Evolutionary conservation across 805 yeast genomes (phyloP).

Genomic region (Middelhovenomyces tepae): DNA sequence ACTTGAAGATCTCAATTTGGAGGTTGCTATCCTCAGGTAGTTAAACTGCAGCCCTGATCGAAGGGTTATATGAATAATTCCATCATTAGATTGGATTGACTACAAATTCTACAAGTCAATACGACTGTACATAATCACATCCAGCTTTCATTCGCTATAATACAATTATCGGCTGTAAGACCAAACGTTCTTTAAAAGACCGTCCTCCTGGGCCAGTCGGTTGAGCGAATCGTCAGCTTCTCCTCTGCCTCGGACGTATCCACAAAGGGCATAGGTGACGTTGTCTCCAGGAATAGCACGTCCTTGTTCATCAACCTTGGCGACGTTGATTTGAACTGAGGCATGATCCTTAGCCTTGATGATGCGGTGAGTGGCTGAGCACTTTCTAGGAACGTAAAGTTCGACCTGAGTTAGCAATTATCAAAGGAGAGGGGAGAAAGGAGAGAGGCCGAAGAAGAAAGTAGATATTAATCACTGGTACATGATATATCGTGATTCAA

Average conservation of each 20-base stretch:
- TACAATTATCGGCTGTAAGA: slow-evolving; percentile 30
- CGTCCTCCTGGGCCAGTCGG: slow-evolving; percentile 99
- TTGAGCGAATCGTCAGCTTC: slow-evolving; percentile 98
- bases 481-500: not conserved
- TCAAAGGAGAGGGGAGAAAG: not conserved
- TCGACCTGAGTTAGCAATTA: slow-evolving; percentile 58
- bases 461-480: slow-evolving; percentile 2
- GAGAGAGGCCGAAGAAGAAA: slow-evolving; percentile 8
- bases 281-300: slow-evolving; percentile 83
- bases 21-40: no score
- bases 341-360: slow-evolving; percentile 99
- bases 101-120: no score
- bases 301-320: slow-evolving; percentile 96
- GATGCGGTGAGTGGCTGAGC: slow-evolving; percentile 99
- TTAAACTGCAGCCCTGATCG: no score
- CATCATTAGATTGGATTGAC: no score
- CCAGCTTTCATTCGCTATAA: slow-evolving; percentile 5
- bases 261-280: slow-evolving; percentile 94
- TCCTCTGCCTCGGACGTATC: slow-evolving; percentile 98
- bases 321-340: slow-evolving; percentile 97
- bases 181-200: slow-evolving; percentile 75
- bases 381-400: slow-evolving; percentile 99
- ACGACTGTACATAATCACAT: no score
- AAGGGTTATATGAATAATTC: no score
- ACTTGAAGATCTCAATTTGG: no score